These are phyloP conservation scores for Suillus sp. DNA, from an alignment of 768 basidiomycete species.

Conservation along the genomic window DNA sequence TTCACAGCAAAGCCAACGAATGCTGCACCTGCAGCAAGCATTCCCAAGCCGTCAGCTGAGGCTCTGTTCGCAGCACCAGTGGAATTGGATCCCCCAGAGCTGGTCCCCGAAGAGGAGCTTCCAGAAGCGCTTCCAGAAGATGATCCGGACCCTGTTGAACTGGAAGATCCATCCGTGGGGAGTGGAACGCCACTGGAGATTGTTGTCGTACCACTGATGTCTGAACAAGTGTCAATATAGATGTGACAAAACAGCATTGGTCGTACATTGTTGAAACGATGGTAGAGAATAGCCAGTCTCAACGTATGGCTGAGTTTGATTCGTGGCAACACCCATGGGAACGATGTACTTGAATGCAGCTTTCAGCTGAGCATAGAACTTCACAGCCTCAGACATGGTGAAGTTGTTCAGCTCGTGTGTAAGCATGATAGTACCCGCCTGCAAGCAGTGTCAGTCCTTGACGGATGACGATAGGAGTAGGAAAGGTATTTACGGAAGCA, in stretches of 20 bases:
- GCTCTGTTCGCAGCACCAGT: conserved; percentile 8
- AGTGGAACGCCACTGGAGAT: conserved; percentile 10
- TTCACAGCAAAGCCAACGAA: conserved; percentile 20
- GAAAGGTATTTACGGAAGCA: conserved; percentile 31
- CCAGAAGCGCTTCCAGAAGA: neutral
- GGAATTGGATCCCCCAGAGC: neutral
- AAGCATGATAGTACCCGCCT: conserved; percentile 55
- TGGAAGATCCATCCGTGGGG: conserved; percentile 3
- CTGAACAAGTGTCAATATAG: conserved; percentile 14
- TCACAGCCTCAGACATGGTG: conserved; percentile 63
- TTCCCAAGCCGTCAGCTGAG: conserved; percentile 13
- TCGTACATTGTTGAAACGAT: conserved; percentile 50
- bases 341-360: conserved; percentile 50
- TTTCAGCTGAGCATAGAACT: conserved; percentile 48
- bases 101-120: neutral
- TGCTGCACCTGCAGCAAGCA: conserved; percentile 19
- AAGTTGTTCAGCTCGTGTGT: conserved; percentile 63
- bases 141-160: conserved; percentile 14
- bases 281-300: conserved; percentile 47
- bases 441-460: neutral
- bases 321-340: conserved; percentile 53
- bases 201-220: conserved; percentile 30
- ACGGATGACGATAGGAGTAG: too few species aligned
- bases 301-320: conserved; percentile 53
- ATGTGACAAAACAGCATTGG: neutral